phyloP scores from a whole-genome alignment of 1,284 basidiomycete genomes.

The Cronartium quercuum region DNA sequence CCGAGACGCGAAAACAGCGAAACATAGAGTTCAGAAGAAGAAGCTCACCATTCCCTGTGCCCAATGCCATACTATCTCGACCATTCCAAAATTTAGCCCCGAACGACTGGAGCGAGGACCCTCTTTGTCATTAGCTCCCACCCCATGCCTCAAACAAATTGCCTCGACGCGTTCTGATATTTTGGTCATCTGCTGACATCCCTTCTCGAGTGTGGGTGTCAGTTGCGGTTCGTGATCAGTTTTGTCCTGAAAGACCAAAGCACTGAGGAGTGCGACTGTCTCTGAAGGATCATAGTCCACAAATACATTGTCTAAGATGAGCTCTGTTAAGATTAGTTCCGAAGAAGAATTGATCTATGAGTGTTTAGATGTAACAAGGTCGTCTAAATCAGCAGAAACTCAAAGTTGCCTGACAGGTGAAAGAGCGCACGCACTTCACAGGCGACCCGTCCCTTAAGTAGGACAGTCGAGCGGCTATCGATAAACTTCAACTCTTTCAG shows the following conservation, averaged over 20 bases:
- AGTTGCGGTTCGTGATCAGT: conserved; percentile 77
- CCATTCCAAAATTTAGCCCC: conserved; percentile 76
- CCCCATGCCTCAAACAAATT: conserved; percentile 71
- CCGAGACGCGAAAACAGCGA: background rate
- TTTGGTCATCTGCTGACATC: conserved; percentile 67
- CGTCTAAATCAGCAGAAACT: background rate
- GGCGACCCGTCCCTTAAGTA: conserved; percentile 92
- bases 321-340: conserved; percentile 88
- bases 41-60: conserved; percentile 82
- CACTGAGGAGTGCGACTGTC: conserved; percentile 91
- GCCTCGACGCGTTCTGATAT: conserved; percentile 77
- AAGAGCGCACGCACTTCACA: conserved; percentile 66
- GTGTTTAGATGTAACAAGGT: background rate
- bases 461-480: conserved; percentile 85
- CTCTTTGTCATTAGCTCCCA: conserved; percentile 69
- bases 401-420: conserved; percentile 14
- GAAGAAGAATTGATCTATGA: conserved; percentile 89
- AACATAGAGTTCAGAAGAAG: conserved; percentile 10
- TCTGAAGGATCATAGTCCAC: conserved; percentile 87
- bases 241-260: conserved; percentile 97
- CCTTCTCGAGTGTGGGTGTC: conserved; percentile 68
- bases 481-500: conserved; percentile 87
- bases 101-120: conserved; percentile 46
- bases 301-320: conserved; percentile 91
- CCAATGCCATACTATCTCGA: conserved; percentile 98